These are phyloP conservation scores for Trametes coccinea DNA, from an alignment of 768 basidiomycete genomes.

Conservation along the genomic window DNA sequence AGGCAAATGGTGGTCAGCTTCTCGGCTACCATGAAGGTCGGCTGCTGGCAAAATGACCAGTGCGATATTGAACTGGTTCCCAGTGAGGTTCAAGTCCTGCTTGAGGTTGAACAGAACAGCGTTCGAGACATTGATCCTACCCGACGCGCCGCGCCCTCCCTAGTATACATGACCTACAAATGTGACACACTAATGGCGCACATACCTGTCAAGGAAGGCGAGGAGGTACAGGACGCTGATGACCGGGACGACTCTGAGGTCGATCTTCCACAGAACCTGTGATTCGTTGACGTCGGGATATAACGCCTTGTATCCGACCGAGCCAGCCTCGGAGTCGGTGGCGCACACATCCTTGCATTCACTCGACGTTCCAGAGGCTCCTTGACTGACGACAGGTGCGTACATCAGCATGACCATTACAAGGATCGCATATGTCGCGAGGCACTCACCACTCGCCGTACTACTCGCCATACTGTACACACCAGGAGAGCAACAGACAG, in stretches of 20 bases:
- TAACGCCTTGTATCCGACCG: slow-evolving; percentile 20
- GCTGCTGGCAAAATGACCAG: slow-evolving; percentile 30
- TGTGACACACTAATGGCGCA: background rate
- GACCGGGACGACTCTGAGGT: slow-evolving; percentile 41
- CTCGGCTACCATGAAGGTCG: background rate
- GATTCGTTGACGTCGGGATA: slow-evolving; percentile 30
- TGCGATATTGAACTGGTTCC: slow-evolving; percentile 33
- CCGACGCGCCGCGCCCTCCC: too few relatives aligned
- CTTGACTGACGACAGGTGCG: too few relatives aligned
- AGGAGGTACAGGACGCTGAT: slow-evolving; percentile 44
- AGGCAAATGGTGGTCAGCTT: background rate
- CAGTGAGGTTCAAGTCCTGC: slow-evolving; percentile 29
- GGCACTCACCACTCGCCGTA: too few relatives aligned
- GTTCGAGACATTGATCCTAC: slow-evolving; percentile 35
- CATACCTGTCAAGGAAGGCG: slow-evolving; percentile 41
- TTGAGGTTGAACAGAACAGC: slow-evolving; percentile 34
- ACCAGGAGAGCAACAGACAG: too few relatives aligned
- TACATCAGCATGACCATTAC: too few relatives aligned
- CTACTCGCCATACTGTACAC: too few relatives aligned
- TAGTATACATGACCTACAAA: too few relatives aligned
- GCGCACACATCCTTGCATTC: too few relatives aligned
- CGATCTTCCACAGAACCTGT: slow-evolving; percentile 36
- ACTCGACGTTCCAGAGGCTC: too few relatives aligned
- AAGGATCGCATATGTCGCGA: too few relatives aligned
- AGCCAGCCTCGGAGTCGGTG: too few relatives aligned